These are phyloP conservation scores for Dactylonectria macrodidyma DNA, from an alignment of 2,329 filamentous ascomycete genomes.

Conservation along the genomic window DNA sequence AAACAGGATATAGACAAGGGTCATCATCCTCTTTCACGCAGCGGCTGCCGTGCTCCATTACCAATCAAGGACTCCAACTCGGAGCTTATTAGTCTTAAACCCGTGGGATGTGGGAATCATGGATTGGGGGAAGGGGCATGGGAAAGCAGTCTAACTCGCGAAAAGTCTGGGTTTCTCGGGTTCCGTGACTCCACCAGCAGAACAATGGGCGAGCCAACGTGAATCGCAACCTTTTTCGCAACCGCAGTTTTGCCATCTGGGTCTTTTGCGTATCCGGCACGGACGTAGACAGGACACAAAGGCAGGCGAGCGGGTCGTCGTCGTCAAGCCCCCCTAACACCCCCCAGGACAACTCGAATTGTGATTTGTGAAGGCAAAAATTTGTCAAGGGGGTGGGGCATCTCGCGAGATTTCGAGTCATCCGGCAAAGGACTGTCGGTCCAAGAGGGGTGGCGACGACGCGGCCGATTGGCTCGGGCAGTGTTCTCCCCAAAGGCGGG, in stretches of 20 bases:
- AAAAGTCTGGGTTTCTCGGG: too few relatives aligned
- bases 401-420: conserved; percentile 27
- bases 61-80: conserved; percentile 27
- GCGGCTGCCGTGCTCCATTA: conserved; percentile 24
- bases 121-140: conserved; percentile 1
- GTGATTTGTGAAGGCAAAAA: not conserved
- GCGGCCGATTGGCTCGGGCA: conserved; percentile 11
- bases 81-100: conserved; percentile 30
- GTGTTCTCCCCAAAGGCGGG: conserved; percentile 13
- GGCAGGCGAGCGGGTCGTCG: conserved; percentile 5
- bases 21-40: conserved; percentile 10
- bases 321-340: not conserved
- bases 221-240: not conserved
- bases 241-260: conserved; percentile 19
- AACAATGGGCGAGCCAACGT: conserved; percentile 8
- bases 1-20: conserved; percentile 20
- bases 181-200: conserved; percentile 7
- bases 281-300: not conserved
- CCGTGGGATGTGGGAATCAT: conserved; percentile 14
- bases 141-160: not conserved
- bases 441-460: not conserved
- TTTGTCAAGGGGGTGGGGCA: conserved; percentile 32
- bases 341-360: not conserved
- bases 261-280: not conserved
- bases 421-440: conserved; percentile 21